A percentile compares a stretch with the other conserved stretches of the same genome.
Evolutionary conservation across 495 filamentous ascomycete genomes (phyloP).

Genomic region (Cudoniella acicularis): DNA sequence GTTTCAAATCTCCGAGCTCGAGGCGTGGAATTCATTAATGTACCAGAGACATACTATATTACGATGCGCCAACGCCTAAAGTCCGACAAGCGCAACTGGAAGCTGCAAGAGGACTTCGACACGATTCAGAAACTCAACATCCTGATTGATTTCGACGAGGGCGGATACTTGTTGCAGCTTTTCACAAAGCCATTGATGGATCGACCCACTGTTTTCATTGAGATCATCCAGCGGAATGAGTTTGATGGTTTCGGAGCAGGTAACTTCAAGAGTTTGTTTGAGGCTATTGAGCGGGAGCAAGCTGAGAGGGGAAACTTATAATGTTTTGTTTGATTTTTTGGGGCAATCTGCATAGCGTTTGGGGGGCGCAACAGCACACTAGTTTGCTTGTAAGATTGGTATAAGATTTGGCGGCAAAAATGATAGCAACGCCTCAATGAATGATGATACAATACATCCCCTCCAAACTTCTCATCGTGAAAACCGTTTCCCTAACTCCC

Average conservation of each 20-base stretch:
- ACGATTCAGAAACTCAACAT: slow-evolving; percentile 70
- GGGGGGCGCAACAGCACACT: background rate
- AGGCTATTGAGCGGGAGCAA: slow-evolving; percentile 90
- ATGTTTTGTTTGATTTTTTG: background rate
- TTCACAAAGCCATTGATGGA: slow-evolving; percentile 94
- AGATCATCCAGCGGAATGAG: slow-evolving; percentile 85
- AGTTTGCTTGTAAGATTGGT: background rate
- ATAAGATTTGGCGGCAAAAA: background rate
- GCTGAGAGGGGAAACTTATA: slow-evolving; percentile 75
- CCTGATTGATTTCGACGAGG: slow-evolving; percentile 88
- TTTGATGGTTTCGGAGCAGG: slow-evolving; percentile 89
- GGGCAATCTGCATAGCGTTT: background rate
- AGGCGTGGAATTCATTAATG: slow-evolving; percentile 84
- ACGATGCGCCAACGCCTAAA: slow-evolving; percentile 63
- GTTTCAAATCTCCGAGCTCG: slow-evolving; percentile 71
- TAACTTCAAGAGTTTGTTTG: slow-evolving; percentile 92
- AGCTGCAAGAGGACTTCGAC: slow-evolving; percentile 72
- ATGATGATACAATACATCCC: background rate
- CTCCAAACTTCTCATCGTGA: background rate
- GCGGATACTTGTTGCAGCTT: slow-evolving; percentile 77
- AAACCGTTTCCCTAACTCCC: background rate
- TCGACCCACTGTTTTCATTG: slow-evolving; percentile 87
- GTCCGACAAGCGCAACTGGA: slow-evolving; percentile 43
- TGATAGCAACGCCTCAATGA: background rate
- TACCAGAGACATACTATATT: slow-evolving; percentile 80